A percentile compares a stretch with the other conserved stretches of the same genome.
phyloP scores from a whole-genome alignment of 2,329 filamentous ascomycete species.

The Beauveria varroae region DNA sequence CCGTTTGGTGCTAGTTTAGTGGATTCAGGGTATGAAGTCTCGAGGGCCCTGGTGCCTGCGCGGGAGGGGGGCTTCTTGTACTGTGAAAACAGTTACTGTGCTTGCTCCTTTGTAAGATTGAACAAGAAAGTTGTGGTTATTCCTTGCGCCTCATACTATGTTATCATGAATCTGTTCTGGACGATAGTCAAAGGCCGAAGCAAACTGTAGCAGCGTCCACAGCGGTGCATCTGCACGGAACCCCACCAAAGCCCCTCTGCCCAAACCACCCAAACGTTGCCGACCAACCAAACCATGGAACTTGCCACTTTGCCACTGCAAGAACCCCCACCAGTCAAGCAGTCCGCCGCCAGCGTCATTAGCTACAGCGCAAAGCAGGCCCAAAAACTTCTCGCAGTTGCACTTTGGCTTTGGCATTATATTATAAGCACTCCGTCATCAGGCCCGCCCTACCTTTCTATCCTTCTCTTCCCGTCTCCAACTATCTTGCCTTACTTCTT shows the following conservation, averaged over 20 bases:
- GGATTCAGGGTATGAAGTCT: background rate
- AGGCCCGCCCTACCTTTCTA: slow-evolving; percentile 1
- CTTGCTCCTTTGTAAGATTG: too few relatives aligned
- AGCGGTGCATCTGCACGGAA: background rate
- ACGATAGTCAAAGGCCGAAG: too few relatives aligned
- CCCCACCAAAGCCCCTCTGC: background rate
- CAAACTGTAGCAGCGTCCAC: background rate
- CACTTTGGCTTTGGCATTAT: background rate
- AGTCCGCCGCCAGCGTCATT: background rate
- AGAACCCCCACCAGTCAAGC: background rate
- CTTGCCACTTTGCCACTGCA: background rate
- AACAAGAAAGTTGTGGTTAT: too few relatives aligned
- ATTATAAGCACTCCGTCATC: slow-evolving; percentile 9
- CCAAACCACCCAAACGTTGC: background rate
- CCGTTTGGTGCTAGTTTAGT: background rate
- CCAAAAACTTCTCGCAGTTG: background rate
- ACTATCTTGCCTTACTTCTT: background rate
- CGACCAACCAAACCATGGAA: background rate
- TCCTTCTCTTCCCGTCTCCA: slow-evolving; percentile 10
- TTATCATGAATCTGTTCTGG: too few relatives aligned
- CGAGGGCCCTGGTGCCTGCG: background rate
- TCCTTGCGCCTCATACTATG: too few relatives aligned
- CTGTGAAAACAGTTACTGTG: too few relatives aligned
- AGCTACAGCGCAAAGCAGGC: background rate
- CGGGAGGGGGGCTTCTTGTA: too few relatives aligned